Evolutionary conservation across 306 rosid genomes (phyloP).

Genomic region (Oxytropis ochrocephala): DNA sequence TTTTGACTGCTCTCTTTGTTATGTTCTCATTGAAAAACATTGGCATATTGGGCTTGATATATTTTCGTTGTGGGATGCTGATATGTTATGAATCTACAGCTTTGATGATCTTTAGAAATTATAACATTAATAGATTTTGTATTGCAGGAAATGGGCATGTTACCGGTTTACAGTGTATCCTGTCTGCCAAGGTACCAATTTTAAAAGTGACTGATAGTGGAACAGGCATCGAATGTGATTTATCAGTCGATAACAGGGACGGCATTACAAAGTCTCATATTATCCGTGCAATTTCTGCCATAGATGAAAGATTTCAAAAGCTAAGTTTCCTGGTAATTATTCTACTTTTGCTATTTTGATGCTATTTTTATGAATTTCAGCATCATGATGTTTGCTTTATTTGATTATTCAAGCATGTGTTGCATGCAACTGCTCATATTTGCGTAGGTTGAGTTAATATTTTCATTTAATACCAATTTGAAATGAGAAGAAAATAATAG

Average conservation of each 20-base stretch:
- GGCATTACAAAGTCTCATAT: slow-evolving; percentile 40
- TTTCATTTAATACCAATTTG: slow-evolving; percentile 7
- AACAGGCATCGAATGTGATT: slow-evolving; percentile 50
- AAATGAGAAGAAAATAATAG: neutral
- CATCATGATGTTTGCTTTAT: slow-evolving; percentile 2
- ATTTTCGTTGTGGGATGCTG: neutral
- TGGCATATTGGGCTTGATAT: neutral
- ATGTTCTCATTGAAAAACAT: slow-evolving; percentile 13
- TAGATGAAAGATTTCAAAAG: slow-evolving; percentile 44
- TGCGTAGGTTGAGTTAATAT: neutral
- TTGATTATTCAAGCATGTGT: neutral
- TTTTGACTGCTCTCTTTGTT: neutral
- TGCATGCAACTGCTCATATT: neutral
- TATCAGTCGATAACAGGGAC: slow-evolving; percentile 41
- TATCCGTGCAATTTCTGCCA: slow-evolving; percentile 34
- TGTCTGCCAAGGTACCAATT: slow-evolving; percentile 39
- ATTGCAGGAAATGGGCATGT: slow-evolving; percentile 37
- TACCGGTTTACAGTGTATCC: slow-evolving; percentile 24
- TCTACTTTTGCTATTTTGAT: neutral
- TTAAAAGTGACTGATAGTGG: slow-evolving; percentile 45
- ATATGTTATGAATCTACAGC: slow-evolving; percentile 4
- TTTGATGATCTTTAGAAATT: slow-evolving; percentile 6
- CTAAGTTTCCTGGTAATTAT: slow-evolving; percentile 39
- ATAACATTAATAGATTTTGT: slow-evolving; percentile 5
- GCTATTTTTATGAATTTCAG: neutral